Percentiles rank a stretch among this genome's conserved stretches.
Conservation (phyloP, 2,329 filamentous ascomycete genomes). For the Penicillium sp. region DNA sequence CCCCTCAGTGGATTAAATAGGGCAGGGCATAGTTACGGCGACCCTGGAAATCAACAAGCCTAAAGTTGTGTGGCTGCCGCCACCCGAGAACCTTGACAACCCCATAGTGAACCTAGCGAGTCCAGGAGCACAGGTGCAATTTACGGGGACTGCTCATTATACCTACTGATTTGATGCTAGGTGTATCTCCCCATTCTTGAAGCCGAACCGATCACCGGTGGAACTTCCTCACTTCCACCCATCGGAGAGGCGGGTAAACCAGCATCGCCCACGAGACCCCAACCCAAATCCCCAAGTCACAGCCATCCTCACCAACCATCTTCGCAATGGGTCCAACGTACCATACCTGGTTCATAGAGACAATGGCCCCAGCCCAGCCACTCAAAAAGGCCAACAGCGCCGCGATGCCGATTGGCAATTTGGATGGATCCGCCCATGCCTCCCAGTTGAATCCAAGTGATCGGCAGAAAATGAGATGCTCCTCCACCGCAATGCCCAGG, state of each 20-base stretch:
- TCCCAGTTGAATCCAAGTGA: slow-evolving; percentile 37
- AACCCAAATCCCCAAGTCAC: slow-evolving; percentile 28
- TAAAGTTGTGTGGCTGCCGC: neutral
- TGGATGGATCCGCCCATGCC: slow-evolving; percentile 35
- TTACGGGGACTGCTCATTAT: neutral
- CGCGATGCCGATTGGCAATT: slow-evolving; percentile 41
- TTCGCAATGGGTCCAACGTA: slow-evolving; percentile 36
- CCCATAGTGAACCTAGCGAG: too few species aligned
- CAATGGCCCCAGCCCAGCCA: slow-evolving; percentile 34
- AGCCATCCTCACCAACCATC: slow-evolving; percentile 28
- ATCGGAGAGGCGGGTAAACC: slow-evolving; percentile 30
- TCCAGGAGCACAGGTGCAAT: neutral
- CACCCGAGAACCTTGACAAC: neutral
- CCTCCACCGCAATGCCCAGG: slow-evolving; percentile 40
- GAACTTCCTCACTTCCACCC: slow-evolving; percentile 26
- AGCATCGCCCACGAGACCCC: slow-evolving; percentile 28
- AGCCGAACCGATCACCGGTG: slow-evolving; percentile 1
- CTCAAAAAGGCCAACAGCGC: slow-evolving; percentile 33
- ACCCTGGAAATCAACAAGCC: too few species aligned
- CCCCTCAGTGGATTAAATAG: too few species aligned
- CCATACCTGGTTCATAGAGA: slow-evolving; percentile 36
- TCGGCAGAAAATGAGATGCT: slow-evolving; percentile 44
- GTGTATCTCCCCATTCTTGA: neutral
- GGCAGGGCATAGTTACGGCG: too few species aligned
- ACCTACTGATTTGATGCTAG: too few species aligned